phyloP scores from a whole-genome alignment of 2,329 filamentous ascomycete species.

The Fusarium zealandicum region DNA sequence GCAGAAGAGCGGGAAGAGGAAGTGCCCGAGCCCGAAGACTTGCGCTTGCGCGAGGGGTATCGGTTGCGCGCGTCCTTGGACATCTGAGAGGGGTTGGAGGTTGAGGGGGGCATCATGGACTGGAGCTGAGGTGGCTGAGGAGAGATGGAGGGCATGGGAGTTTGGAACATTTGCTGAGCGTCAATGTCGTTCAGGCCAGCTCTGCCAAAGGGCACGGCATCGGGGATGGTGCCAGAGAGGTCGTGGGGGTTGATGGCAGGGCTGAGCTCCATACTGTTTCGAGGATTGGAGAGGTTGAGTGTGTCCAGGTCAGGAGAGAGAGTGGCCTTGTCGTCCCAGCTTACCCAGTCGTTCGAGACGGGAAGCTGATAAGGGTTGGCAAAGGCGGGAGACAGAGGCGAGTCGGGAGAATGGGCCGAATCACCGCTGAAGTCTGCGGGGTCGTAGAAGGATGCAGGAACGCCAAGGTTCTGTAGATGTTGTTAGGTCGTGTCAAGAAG shows the following conservation, averaged over 20 bases:
- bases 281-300: conserved; percentile 36
- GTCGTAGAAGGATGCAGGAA: conserved; percentile 39
- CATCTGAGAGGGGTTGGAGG: conserved; percentile 32
- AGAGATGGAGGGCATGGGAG: conserved; percentile 40
- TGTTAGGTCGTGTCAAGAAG: conserved; percentile 29
- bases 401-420: conserved; percentile 40
- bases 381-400: conserved; percentile 40
- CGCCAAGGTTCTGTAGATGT: conserved; percentile 29
- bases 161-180: conserved; percentile 40
- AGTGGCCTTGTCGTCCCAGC: conserved; percentile 41
- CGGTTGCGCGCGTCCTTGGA: conserved; percentile 34
- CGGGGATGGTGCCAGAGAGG: conserved; percentile 37
- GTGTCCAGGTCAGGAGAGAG: conserved; percentile 40
- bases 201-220: conserved; percentile 40
- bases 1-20: conserved; percentile 48
- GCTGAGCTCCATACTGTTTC: conserved; percentile 41
- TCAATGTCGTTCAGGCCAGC: conserved; percentile 41
- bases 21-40: conserved; percentile 43
- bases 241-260: conserved; percentile 41
- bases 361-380: conserved; percentile 41
- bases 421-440: conserved; percentile 41
- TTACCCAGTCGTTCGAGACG: conserved; percentile 40
- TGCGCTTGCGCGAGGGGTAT: conserved; percentile 45
- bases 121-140: conserved; percentile 36
- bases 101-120: conserved; percentile 29